phyloP scores from a whole-genome alignment of 805 yeast genomes.

The Cephaloascus fragrans region DNA sequence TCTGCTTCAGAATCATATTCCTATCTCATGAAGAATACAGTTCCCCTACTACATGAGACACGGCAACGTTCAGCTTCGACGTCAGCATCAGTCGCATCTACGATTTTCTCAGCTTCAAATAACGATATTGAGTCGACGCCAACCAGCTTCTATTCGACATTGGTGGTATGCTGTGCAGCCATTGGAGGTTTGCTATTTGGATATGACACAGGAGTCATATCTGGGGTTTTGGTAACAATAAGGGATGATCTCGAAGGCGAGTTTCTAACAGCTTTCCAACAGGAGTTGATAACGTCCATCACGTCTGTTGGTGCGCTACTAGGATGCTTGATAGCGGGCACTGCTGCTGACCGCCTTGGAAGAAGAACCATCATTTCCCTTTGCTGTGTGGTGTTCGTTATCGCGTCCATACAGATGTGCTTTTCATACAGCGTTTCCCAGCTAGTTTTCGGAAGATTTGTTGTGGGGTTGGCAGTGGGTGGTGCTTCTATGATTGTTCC shows the following conservation, averaged over 20 bases:
- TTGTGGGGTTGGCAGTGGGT: constrained; percentile 69
- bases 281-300: constrained; percentile 32
- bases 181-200: constrained; percentile 57
- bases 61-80: not conserved
- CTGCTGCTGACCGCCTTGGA: constrained; percentile 41
- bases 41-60: not conserved
- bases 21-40: not conserved
- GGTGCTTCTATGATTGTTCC: constrained; percentile 62
- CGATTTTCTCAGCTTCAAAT: not conserved
- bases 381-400: constrained; percentile 35
- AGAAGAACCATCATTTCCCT: constrained; percentile 23
- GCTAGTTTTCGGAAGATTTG: constrained; percentile 43
- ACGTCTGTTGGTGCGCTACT: constrained; percentile 46
- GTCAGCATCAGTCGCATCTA: not conserved
- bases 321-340: constrained; percentile 42
- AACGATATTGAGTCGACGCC: constrained; percentile 4
- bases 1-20: no score
- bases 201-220: constrained; percentile 55
- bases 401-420: constrained; percentile 41
- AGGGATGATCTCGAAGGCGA: constrained; percentile 25
- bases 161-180: constrained; percentile 26
- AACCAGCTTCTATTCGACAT: constrained; percentile 4
- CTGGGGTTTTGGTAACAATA: constrained; percentile 44
- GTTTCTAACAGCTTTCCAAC: constrained; percentile 20
- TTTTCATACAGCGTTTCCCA: constrained; percentile 26